Evolutionary conservation across 2,329 filamentous ascomycete species (phyloP).

Genomic region (Aureobasidium uvarum): DNA sequence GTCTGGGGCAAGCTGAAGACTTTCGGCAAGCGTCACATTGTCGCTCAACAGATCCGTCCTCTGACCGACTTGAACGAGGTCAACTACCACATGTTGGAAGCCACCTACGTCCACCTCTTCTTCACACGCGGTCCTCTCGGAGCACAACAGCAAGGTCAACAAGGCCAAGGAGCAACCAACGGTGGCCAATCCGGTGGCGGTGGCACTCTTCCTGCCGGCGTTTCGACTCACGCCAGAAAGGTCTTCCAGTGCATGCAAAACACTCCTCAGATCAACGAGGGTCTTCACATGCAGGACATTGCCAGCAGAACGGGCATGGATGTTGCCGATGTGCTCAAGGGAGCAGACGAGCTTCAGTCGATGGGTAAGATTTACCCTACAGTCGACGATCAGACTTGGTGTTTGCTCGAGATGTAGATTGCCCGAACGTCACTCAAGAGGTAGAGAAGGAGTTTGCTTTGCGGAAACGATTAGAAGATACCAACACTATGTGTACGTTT

Average conservation of each 20-base stretch:
- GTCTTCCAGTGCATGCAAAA: constrained; percentile 70
- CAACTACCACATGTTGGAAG: constrained; percentile 87
- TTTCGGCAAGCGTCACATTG: constrained; percentile 80
- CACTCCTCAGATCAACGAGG: constrained; percentile 72
- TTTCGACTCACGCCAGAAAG: constrained; percentile 61
- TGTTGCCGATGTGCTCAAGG: constrained; percentile 67
- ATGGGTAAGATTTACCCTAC: constrained; percentile 83
- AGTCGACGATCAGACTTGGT: constrained; percentile 89
- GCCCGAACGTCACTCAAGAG: not conserved
- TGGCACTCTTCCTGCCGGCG: constrained; percentile 44
- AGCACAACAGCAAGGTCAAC: constrained; percentile 33
- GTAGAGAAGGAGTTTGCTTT: constrained; percentile 5
- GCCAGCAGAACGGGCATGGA: constrained; percentile 64
- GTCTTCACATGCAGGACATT: constrained; percentile 77
- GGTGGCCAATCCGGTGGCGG: constrained; percentile 36
- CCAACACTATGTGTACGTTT: constrained; percentile 13
- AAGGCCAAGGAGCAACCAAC: constrained; percentile 39
- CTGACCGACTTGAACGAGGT: constrained; percentile 88
- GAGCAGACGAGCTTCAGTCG: constrained; percentile 75
- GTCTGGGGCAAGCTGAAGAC: constrained; percentile 81
- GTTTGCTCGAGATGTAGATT: constrained; percentile 66
- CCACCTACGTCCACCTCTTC: constrained; percentile 81
- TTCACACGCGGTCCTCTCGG: constrained; percentile 67
- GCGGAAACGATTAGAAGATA: not conserved
- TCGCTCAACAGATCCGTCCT: constrained; percentile 75